phyloP scores from a whole-genome alignment of 2,329 filamentous ascomycete genomes.

The Macroventuria anomochaeta region DNA sequence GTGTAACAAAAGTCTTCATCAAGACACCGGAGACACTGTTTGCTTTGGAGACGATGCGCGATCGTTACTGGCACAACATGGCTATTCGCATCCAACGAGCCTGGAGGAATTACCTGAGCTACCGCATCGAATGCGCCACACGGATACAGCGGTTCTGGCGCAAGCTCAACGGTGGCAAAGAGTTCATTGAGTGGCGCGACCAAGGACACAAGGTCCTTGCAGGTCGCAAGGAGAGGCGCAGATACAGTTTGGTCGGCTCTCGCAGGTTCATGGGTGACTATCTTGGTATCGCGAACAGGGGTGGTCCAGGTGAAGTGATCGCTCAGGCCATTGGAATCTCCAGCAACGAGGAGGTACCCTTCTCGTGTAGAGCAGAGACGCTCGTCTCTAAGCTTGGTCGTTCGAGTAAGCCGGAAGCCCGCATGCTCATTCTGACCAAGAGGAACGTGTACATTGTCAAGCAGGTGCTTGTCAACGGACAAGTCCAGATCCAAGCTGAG shows the following conservation, averaged over 20 bases:
- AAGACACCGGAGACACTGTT: slow-evolving; percentile 98
- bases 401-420: slow-evolving; percentile 89
- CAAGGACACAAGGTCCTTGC: slow-evolving; percentile 82
- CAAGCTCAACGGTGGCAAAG: slow-evolving; percentile 87
- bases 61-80: slow-evolving; percentile 99
- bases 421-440: slow-evolving; percentile 82
- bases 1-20: slow-evolving; percentile 96
- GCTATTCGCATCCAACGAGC: slow-evolving; percentile 95
- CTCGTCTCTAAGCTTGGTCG: slow-evolving; percentile 94
- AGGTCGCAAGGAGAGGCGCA: slow-evolving; percentile 86
- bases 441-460: slow-evolving; percentile 89
- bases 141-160: slow-evolving; percentile 96
- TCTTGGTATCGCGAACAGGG: slow-evolving; percentile 80
- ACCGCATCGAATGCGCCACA: slow-evolving; percentile 88
- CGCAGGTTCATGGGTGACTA: slow-evolving; percentile 95
- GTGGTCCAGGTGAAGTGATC: slow-evolving; percentile 81
- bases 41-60: slow-evolving; percentile 95
- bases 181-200: slow-evolving; percentile 87
- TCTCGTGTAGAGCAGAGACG: slow-evolving; percentile 89
- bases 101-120: slow-evolving; percentile 94
- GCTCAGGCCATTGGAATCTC: slow-evolving; percentile 75
- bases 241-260: slow-evolving; percentile 90
- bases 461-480: slow-evolving; percentile 80
- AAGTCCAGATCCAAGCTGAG: slow-evolving; percentile 81
- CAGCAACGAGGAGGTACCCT: slow-evolving; percentile 76